phyloP scores from a whole-genome alignment of 768 basidiomycete genomes.

The Xerocomus spinulosus region DNA sequence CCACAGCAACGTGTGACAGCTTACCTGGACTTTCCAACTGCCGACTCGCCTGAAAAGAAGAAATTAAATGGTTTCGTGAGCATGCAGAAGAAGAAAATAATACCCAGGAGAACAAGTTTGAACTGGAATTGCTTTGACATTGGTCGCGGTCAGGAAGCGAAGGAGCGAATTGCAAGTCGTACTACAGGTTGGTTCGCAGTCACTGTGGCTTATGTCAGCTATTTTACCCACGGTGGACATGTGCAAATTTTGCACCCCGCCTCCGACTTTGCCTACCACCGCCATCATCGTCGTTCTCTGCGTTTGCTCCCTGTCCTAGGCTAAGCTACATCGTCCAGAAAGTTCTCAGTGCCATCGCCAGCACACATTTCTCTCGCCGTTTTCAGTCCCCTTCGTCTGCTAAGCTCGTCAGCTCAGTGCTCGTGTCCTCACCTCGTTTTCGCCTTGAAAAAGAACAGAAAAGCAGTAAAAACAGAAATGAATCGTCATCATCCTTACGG shows the following conservation, averaged over 20 bases:
- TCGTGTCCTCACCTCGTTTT: slow-evolving; percentile 20
- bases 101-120: slow-evolving; percentile 94
- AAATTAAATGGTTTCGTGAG: slow-evolving; percentile 5
- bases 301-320: slow-evolving; percentile 19
- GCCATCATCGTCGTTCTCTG: slow-evolving; percentile 36
- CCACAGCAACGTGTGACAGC: slow-evolving; percentile 10
- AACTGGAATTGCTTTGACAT: slow-evolving; percentile 95
- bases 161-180: slow-evolving; percentile 10
- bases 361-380: slow-evolving; percentile 17
- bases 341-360: slow-evolving; percentile 18
- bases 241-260: slow-evolving; percentile 33
- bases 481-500: slow-evolving; percentile 90
- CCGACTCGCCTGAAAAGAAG: slow-evolving; percentile 73
- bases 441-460: slow-evolving; percentile 26
- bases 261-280: slow-evolving; percentile 29
- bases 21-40: slow-evolving; percentile 95
- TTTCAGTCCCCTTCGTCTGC: slow-evolving; percentile 17
- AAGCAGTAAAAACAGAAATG: slow-evolving; percentile 42
- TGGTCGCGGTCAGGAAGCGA: slow-evolving; percentile 30
- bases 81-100: slow-evolving; percentile 3
- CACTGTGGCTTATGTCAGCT: slow-evolving; percentile 22
- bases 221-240: slow-evolving; percentile 23
- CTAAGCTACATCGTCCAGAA: slow-evolving; percentile 24
- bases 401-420: slow-evolving; percentile 28
- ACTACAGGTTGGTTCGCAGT: slow-evolving; percentile 12